Percentiles rank a stretch among this genome's conserved stretches.
Conservation (phyloP, 306 rosid species). For the Alnus glutinosa region DNA sequence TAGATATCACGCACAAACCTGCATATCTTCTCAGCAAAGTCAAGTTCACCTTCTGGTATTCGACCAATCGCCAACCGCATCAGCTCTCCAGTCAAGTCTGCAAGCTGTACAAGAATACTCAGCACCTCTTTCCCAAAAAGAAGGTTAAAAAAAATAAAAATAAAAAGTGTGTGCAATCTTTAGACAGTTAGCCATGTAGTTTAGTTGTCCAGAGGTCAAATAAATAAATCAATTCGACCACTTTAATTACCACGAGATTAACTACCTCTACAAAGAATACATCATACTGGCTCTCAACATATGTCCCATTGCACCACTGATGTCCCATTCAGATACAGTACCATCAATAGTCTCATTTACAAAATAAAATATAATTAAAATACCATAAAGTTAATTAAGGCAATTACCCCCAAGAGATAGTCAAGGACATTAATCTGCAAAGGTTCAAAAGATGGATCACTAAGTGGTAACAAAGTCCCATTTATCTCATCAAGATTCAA, state of each 20-base stretch:
- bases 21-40: slow-evolving; percentile 83
- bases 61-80: slow-evolving; percentile 97
- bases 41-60: slow-evolving; percentile 88
- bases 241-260: slow-evolving; percentile 18
- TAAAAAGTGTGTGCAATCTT: slow-evolving; percentile 18
- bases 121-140: slow-evolving; percentile 7
- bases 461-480: slow-evolving; percentile 60
- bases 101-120: slow-evolving; percentile 64
- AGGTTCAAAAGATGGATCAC: slow-evolving; percentile 76
- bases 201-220: neutral
- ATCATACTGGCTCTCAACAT: slow-evolving; percentile 2
- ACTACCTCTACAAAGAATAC: slow-evolving; percentile 9
- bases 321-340: neutral
- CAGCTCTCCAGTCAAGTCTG: slow-evolving; percentile 96
- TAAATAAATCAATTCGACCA: slow-evolving; percentile 13
- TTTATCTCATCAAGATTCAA: slow-evolving; percentile 86
- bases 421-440: slow-evolving; percentile 87
- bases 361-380: slow-evolving; percentile 1
- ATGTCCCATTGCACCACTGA: neutral
- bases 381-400: slow-evolving; percentile 13
- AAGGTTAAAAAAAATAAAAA: neutral
- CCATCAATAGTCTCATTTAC: neutral
- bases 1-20: slow-evolving; percentile 82
- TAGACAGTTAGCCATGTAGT: slow-evolving; percentile 3
- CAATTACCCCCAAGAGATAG: slow-evolving; percentile 83